phyloP scores from a whole-genome alignment of 495 filamentous ascomycete genomes.

The Podospora anserina region DNA sequence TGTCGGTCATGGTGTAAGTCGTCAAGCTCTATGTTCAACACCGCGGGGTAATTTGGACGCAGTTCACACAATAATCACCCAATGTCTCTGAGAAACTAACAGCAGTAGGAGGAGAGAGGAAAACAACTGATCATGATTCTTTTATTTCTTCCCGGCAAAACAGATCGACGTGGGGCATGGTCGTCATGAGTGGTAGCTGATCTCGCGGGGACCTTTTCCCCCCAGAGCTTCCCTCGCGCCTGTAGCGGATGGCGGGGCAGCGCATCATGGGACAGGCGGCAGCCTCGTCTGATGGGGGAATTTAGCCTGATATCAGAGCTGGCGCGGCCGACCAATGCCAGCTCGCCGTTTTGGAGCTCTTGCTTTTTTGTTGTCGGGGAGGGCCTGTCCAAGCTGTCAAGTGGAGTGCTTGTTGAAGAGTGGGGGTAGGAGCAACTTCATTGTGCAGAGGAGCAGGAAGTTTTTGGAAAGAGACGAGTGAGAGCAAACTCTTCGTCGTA shows the following conservation, averaged over 20 bases:
- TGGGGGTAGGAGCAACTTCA: neutral
- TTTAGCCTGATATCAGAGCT: conserved; percentile 27
- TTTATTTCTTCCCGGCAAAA: conserved; percentile 1
- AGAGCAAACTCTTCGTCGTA: neutral
- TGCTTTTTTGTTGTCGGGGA: neutral
- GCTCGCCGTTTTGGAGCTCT: neutral
- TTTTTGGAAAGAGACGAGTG: neutral
- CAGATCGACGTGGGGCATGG: conserved; percentile 12
- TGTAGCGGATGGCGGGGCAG: neutral
- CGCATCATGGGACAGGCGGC: conserved; percentile 15
- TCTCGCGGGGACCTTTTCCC: neutral
- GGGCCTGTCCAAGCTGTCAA: neutral
- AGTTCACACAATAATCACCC: neutral
- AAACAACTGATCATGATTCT: neutral
- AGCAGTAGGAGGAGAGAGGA: neutral
- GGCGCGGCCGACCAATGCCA: conserved; percentile 24
- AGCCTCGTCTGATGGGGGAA: conserved; percentile 25
- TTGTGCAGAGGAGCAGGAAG: neutral
- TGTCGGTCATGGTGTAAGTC: conserved; percentile 41
- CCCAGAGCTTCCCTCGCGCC: neutral
- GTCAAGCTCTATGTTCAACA: neutral
- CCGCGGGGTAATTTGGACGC: neutral
- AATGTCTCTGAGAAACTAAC: neutral
- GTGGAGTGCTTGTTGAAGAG: neutral
- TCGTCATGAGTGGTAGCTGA: conserved; percentile 12